Percentiles rank a stretch among this genome's conserved stretches.
Conservation (phyloP, 164 flowering plant species). For the Kingdonia uniflora region DNA sequence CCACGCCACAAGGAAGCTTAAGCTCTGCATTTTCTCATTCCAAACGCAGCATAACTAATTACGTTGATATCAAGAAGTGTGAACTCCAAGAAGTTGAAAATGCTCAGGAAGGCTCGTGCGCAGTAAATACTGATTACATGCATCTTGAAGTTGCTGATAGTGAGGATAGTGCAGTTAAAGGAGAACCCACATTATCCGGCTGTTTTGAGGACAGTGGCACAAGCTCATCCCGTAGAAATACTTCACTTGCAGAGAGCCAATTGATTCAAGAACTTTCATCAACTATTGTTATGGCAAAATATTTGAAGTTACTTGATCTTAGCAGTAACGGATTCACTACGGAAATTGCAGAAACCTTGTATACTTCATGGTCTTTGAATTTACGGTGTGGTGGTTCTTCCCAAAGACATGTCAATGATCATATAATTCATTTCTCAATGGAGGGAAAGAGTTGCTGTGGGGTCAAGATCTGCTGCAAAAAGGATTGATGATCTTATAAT, state of each 20-base stretch:
- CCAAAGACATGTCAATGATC: slow-evolving; percentile 34
- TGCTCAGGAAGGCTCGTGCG: slow-evolving; percentile 17
- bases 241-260: slow-evolving; percentile 17
- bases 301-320: slow-evolving; percentile 50
- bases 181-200: slow-evolving; percentile 23
- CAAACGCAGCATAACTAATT: slow-evolving; percentile 12
- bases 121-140: slow-evolving; percentile 19
- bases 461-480: slow-evolving; percentile 58
- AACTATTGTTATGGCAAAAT: slow-evolving; percentile 46
- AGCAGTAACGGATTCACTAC: slow-evolving; percentile 60
- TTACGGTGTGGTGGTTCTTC: slow-evolving; percentile 21
- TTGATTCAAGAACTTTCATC: slow-evolving; percentile 39
- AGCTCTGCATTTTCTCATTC: slow-evolving; percentile 11
- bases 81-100: slow-evolving; percentile 13
- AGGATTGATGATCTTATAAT: slow-evolving; percentile 16
- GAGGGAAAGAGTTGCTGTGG: slow-evolving; percentile 53
- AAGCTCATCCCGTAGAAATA: slow-evolving; percentile 24
- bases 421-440: slow-evolving; percentile 39
- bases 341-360: slow-evolving; percentile 36
- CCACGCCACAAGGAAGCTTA: slow-evolving; percentile 9
- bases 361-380: slow-evolving; percentile 47
- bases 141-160: slow-evolving; percentile 82
- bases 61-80: slow-evolving; percentile 1
- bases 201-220: slow-evolving; percentile 29
- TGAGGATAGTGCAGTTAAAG: slow-evolving; percentile 40